Conservation (phyloP, 2,329 filamentous ascomycete genomes). For the Cercospora berteroae region DNA sequence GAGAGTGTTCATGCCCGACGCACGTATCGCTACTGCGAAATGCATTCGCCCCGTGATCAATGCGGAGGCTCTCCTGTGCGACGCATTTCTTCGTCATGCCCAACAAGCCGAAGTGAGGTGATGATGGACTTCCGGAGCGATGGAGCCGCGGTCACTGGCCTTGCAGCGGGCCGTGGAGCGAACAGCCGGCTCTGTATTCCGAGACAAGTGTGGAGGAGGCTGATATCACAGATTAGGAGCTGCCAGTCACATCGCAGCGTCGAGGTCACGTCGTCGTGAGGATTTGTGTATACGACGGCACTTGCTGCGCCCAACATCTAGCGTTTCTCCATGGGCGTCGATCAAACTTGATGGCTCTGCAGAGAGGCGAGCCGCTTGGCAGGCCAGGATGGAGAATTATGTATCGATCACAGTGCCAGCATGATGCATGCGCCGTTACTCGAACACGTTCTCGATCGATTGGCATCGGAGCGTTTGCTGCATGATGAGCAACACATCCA, state of each 20-base stretch:
- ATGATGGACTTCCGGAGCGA: neutral
- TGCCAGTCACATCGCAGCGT: neutral
- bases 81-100: neutral
- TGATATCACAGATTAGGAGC: neutral
- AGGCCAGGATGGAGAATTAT: neutral
- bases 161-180: constrained; percentile 1
- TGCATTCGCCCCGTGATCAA: neutral
- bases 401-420: neutral
- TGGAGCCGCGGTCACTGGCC: neutral
- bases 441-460: constrained; percentile 14
- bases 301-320: neutral
- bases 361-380: neutral
- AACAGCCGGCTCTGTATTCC: neutral
- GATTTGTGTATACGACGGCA: neutral
- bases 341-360: neutral
- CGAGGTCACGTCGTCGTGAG: neutral
- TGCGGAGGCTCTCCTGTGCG: neutral
- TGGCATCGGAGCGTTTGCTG: constrained; percentile 8
- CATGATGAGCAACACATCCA: neutral
- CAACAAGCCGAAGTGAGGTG: neutral
- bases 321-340: neutral
- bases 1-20: neutral
- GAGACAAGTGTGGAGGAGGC: constrained; percentile 3
- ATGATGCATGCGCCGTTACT: constrained; percentile 7
- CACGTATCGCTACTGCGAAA: neutral